Conservation (phyloP, 1,139 yeast species). For the Kodamaea fungicola region DNA sequence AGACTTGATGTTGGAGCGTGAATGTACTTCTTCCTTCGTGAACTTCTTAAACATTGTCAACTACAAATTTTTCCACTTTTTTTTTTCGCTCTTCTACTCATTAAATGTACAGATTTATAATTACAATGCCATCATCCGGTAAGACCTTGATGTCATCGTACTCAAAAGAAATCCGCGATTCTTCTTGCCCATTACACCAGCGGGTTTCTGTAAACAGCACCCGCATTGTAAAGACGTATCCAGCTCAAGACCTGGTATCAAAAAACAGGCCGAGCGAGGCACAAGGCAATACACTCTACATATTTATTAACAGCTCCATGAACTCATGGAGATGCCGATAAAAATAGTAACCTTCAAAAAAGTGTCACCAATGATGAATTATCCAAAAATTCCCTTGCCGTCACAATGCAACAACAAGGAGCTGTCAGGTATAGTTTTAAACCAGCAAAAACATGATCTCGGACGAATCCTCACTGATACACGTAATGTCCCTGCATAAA, state of each 20-base stretch:
- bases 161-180: slow-evolving; percentile 63
- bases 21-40: slow-evolving; percentile 81
- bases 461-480: slow-evolving; percentile 99
- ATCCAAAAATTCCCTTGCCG: slow-evolving; percentile 80
- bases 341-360: slow-evolving; percentile 29
- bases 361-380: slow-evolving; percentile 17
- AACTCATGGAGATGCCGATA: slow-evolving; percentile 3
- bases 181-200: slow-evolving; percentile 55
- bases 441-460: slow-evolving; percentile 99
- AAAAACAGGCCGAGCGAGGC: slow-evolving; percentile 61
- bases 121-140: slow-evolving; percentile 67
- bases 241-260: slow-evolving; percentile 50
- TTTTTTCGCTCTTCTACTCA: not conserved
- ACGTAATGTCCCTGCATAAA: slow-evolving; percentile 99
- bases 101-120: slow-evolving; percentile 58
- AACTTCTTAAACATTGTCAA: slow-evolving; percentile 59
- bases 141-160: slow-evolving; percentile 62
- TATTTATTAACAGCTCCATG: slow-evolving; percentile 4
- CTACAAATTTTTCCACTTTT: not conserved
- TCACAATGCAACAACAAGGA: slow-evolving; percentile 55
- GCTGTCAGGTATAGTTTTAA: slow-evolving; percentile 99
- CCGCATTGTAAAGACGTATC: slow-evolving; percentile 25
- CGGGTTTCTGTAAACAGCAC: slow-evolving; percentile 5
- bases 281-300: slow-evolving; percentile 43
- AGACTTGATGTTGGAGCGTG: slow-evolving; percentile 88